Conservation (phyloP, 2,329 filamentous ascomycete species). For the Fusarium austroafricanum region DNA sequence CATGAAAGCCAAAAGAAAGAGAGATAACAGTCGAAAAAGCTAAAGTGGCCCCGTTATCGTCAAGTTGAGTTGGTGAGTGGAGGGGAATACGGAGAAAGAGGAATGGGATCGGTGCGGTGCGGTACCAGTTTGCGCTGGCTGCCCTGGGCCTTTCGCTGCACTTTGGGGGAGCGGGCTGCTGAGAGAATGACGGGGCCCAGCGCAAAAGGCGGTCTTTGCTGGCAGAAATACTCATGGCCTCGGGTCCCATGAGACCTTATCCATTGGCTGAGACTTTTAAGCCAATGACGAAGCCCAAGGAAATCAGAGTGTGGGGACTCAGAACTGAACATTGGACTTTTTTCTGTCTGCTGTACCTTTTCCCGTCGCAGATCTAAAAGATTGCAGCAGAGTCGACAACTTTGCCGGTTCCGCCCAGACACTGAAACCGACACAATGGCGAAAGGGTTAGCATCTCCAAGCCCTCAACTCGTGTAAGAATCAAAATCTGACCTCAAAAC, state of each 20-base stretch:
- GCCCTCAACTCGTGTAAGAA: conserved; percentile 4
- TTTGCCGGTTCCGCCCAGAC: conserved; percentile 12
- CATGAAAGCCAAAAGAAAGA: conserved; percentile 25
- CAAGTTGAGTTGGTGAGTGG: conserved; percentile 17
- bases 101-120: conserved; percentile 28
- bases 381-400: conserved; percentile 20
- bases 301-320: conserved; percentile 33
- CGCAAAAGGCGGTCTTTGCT: conserved; percentile 42
- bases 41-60: conserved; percentile 8
- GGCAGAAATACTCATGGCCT: conserved; percentile 48
- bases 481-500: conserved; percentile 32
- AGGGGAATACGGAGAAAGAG: conserved; percentile 30
- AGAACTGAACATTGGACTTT: conserved; percentile 38
- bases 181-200: conserved; percentile 45
- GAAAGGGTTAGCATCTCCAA: conserved; percentile 36
- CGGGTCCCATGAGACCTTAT: conserved; percentile 31
- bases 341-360: conserved; percentile 41
- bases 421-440: conserved; percentile 36
- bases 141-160: conserved; percentile 8
- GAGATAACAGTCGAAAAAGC: conserved; percentile 1
- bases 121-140: conserved; percentile 45
- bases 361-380: conserved; percentile 35
- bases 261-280: conserved; percentile 14
- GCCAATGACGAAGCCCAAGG: conserved; percentile 17
- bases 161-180: conserved; percentile 46